These are phyloP conservation scores for Echeveria elegans DNA, from an alignment of 164 flowering plant species.

Conservation along the genomic window DNA sequence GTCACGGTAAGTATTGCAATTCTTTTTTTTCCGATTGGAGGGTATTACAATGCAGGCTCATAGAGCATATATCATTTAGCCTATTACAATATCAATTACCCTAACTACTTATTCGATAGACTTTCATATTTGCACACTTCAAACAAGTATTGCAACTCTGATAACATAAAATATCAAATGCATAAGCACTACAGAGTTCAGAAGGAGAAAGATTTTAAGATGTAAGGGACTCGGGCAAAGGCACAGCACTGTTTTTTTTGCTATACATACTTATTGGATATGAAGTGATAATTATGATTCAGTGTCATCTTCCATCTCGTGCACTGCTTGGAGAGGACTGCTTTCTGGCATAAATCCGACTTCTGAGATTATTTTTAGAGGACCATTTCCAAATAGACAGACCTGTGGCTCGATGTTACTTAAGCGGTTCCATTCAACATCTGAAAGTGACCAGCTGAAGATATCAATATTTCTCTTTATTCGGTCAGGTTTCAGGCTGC, in stretches of 20 bases:
- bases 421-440: slow-evolving; percentile 41
- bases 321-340: neutral
- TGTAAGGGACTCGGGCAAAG: neutral
- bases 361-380: slow-evolving; percentile 20
- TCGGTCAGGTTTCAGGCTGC: slow-evolving; percentile 50
- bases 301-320: neutral
- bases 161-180: no score
- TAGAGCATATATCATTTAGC: no score
- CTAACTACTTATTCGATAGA: no score
- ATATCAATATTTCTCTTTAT: slow-evolving; percentile 22
- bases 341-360: neutral
- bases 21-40: no score
- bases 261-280: neutral
- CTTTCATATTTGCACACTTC: neutral
- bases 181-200: no score
- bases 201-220: neutral
- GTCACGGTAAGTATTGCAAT: no score
- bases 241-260: no score
- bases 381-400: slow-evolving; percentile 46
- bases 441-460: slow-evolving; percentile 43
- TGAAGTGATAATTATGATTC: neutral
- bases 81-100: no score
- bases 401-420: slow-evolving; percentile 59
- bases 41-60: no score
- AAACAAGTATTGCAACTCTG: neutral